phyloP scores from a whole-genome alignment of 2,329 filamentous ascomycete genomes.

The Parafenestella ontariensis region DNA sequence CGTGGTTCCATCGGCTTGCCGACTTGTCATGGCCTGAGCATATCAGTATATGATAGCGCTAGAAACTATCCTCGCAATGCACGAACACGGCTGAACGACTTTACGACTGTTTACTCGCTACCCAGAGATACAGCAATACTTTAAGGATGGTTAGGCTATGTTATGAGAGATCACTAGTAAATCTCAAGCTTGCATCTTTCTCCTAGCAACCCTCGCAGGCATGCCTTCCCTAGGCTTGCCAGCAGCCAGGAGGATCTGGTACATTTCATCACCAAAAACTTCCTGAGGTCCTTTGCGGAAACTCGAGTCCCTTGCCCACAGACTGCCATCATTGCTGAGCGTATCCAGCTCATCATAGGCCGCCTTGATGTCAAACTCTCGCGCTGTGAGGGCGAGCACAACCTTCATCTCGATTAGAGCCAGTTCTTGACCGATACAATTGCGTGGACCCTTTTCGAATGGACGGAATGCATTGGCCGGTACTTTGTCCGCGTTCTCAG shows the following conservation, averaged over 20 bases:
- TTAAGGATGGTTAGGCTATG: neutral
- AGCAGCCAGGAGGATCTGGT: constrained; percentile 35
- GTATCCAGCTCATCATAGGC: constrained; percentile 19
- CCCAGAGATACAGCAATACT: neutral
- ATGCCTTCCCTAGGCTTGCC: constrained; percentile 37
- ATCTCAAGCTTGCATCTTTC: constrained; percentile 3
- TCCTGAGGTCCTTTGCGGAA: constrained; percentile 23
- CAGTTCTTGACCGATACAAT: constrained; percentile 33
- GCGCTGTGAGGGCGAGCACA: constrained; percentile 25
- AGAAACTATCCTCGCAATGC: neutral
- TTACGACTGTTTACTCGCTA: neutral
- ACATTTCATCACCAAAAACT: constrained; percentile 32
- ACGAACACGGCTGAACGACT: neutral
- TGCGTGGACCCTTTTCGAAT: constrained; percentile 49
- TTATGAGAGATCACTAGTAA: neutral
- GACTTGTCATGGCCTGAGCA: neutral
- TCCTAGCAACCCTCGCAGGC: constrained; percentile 29
- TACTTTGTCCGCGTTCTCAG: constrained; percentile 15
- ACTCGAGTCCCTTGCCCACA: constrained; percentile 25
- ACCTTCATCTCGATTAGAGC: constrained; percentile 25
- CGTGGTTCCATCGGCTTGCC: neutral
- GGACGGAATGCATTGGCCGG: constrained; percentile 38
- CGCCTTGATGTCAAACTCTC: constrained; percentile 27
- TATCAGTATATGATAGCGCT: neutral
- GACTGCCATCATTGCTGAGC: constrained; percentile 21